A percentile compares a stretch with the other conserved stretches of the same genome.
Conservation (phyloP, 371 early-diverging fungal species). For the Actinomortierella ambigua region DNA sequence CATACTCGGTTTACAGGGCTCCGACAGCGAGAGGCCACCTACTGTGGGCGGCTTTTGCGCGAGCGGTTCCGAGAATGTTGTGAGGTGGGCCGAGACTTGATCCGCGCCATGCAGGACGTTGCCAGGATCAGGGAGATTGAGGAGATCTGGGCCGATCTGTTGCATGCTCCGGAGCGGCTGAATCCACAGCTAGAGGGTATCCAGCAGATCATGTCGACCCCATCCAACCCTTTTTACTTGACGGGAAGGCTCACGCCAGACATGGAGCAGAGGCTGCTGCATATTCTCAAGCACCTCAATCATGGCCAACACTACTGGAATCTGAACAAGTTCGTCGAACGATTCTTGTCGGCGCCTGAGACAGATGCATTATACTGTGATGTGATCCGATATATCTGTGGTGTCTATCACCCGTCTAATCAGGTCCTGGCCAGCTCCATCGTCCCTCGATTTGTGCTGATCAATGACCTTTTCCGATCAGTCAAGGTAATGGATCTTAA, state of each 20-base stretch:
- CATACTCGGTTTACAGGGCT: slow-evolving; percentile 48
- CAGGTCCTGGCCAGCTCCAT: slow-evolving; percentile 73
- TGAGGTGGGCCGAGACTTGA: slow-evolving; percentile 71
- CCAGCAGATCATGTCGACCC: slow-evolving; percentile 43
- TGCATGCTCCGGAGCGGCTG: slow-evolving; percentile 60
- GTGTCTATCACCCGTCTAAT: slow-evolving; percentile 82
- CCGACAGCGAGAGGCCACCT: slow-evolving; percentile 60
- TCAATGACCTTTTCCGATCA: slow-evolving; percentile 64
- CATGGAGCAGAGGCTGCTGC: slow-evolving; percentile 73
- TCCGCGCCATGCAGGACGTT: slow-evolving; percentile 73
- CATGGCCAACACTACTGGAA: slow-evolving; percentile 59
- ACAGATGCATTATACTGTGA: slow-evolving; percentile 69
- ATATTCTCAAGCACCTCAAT: slow-evolving; percentile 70
- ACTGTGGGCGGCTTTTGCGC: slow-evolving; percentile 56
- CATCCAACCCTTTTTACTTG: slow-evolving; percentile 69
- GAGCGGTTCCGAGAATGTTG: slow-evolving; percentile 60
- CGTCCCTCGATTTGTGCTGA: slow-evolving; percentile 78
- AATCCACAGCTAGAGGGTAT: slow-evolving; percentile 61
- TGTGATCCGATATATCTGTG: slow-evolving; percentile 77
- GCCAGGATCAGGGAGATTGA: slow-evolving; percentile 59
- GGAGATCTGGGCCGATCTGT: slow-evolving; percentile 66
- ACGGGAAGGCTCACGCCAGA: slow-evolving; percentile 69
- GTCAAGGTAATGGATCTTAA: slow-evolving; percentile 63
- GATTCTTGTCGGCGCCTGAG: slow-evolving; percentile 64
- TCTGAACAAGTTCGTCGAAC: slow-evolving; percentile 69